These are phyloP conservation scores for Penicillium psychrofluorescens DNA, from an alignment of 495 filamentous ascomycete genomes.

Conservation along the genomic window DNA sequence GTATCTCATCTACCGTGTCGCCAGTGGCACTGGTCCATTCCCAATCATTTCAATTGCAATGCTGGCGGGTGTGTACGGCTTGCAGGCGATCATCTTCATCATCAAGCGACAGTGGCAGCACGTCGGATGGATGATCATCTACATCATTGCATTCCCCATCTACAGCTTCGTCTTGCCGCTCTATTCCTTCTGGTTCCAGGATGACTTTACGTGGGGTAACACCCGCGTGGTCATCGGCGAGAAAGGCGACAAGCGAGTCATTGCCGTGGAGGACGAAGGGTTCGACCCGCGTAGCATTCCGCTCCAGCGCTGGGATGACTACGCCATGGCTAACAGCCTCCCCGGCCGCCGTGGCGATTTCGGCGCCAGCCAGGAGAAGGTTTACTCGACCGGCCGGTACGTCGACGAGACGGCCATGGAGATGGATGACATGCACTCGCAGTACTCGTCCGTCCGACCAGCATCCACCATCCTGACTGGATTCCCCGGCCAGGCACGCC, in stretches of 20 bases:
- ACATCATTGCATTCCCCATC: slow-evolving; percentile 86
- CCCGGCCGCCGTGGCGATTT: slow-evolving; percentile 77
- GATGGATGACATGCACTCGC: slow-evolving; percentile 95
- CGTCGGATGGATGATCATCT: slow-evolving; percentile 98
- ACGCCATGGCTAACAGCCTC: slow-evolving; percentile 82
- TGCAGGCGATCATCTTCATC: slow-evolving; percentile 94
- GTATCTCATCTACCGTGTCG: slow-evolving; percentile 80
- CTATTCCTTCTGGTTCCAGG: slow-evolving; percentile 99
- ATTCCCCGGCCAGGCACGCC: slow-evolving; percentile 58
- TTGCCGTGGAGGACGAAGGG: slow-evolving; percentile 78
- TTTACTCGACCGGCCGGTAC: slow-evolving; percentile 42
- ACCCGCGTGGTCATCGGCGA: slow-evolving; percentile 80
- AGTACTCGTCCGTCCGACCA: slow-evolving; percentile 92
- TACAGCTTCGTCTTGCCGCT: slow-evolving; percentile 87
- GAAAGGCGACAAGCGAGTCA: slow-evolving; percentile 78
- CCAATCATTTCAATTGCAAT: slow-evolving; percentile 83
- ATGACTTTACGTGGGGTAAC: slow-evolving; percentile 65
- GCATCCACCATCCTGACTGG: slow-evolving; percentile 87
- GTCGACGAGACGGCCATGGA: slow-evolving; percentile 65
- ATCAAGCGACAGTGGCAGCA: slow-evolving; percentile 96
- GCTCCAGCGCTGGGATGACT: slow-evolving; percentile 95
- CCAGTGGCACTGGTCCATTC: slow-evolving; percentile 64
- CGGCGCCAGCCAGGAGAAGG: slow-evolving; percentile 54
- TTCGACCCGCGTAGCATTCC: slow-evolving; percentile 92
- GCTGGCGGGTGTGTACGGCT: slow-evolving; percentile 85